These are phyloP conservation scores for Vitis amurensis DNA, from an alignment of 164 flowering plant species.

Conservation along the genomic window DNA sequence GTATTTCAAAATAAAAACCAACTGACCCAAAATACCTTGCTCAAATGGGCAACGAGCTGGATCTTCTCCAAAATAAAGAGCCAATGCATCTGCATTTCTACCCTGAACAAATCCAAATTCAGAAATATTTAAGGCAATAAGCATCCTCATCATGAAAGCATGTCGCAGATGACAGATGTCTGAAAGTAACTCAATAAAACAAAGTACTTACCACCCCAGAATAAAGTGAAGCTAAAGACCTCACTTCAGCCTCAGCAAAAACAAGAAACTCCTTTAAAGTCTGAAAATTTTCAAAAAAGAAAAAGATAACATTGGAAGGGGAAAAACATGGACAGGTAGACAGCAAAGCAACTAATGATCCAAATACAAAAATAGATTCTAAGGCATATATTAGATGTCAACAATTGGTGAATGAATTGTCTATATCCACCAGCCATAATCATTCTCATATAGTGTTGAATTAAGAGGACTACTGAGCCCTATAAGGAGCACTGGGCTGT, in stretches of 20 bases:
- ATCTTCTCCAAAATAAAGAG: constrained; percentile 95
- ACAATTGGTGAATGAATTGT: no score
- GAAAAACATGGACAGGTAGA: neutral
- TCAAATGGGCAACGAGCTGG: constrained; percentile 92
- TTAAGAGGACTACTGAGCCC: no score
- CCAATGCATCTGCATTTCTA: constrained; percentile 85
- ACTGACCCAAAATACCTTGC: constrained; percentile 63
- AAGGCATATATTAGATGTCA: no score
- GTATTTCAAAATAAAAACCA: neutral
- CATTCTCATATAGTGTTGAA: no score
- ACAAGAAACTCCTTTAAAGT: constrained; percentile 75
- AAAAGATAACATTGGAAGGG: neutral
- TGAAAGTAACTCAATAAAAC: neutral
- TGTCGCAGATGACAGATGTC: neutral
- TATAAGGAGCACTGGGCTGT: no score
- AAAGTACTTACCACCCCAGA: constrained; percentile 75
- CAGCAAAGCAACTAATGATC: no score
- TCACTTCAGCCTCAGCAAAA: constrained; percentile 87
- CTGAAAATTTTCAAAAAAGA: constrained; percentile 31
- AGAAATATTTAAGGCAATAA: constrained; percentile 3
- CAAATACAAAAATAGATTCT: no score
- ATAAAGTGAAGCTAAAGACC: constrained; percentile 80
- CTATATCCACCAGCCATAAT: no score
- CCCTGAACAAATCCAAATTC: constrained; percentile 54
- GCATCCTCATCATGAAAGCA: neutral